phyloP scores from a whole-genome alignment of 2,329 filamentous ascomycete genomes.

The Verticillium nubilum region DNA sequence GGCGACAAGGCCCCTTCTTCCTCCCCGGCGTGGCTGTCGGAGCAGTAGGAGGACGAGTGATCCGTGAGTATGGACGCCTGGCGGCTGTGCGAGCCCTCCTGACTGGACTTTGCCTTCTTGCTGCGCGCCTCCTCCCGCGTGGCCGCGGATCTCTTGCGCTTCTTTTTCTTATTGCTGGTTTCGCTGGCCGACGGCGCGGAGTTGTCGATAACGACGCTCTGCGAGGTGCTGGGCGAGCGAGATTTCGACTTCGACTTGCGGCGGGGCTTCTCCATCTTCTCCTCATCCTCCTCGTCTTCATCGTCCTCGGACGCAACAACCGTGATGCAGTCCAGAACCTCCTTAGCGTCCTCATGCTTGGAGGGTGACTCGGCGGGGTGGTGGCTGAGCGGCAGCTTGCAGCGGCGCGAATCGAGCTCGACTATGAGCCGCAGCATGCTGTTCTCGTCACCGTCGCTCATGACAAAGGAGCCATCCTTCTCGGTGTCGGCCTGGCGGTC shows the following conservation, averaged over 20 bases:
- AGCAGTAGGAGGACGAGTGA: background rate
- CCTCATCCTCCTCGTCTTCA: constrained; percentile 14
- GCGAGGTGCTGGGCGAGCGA: constrained; percentile 2
- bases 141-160: constrained; percentile 20
- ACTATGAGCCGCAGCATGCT: constrained; percentile 42
- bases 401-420: constrained; percentile 40
- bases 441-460: constrained; percentile 40
- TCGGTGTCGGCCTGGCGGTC: constrained; percentile 19
- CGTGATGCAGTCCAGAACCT: constrained; percentile 25
- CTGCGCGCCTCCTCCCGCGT: constrained; percentile 16
- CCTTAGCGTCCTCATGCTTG: constrained; percentile 13
- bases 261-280: background rate
- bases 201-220: background rate
- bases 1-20: background rate
- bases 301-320: constrained; percentile 17
- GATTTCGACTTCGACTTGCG: constrained; percentile 5
- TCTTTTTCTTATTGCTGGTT: constrained; percentile 13
- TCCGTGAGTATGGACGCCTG: background rate
- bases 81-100: constrained; percentile 14
- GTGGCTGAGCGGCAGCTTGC: constrained; percentile 18
- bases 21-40: background rate
- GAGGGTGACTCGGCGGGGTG: constrained; percentile 21
- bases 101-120: constrained; percentile 19
- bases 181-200: constrained; percentile 10
- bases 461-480: constrained; percentile 24